These are phyloP conservation scores for Metschnikowia chrysomelidarum DNA, from an alignment of 805 yeast genomes.

Conservation along the genomic window DNA sequence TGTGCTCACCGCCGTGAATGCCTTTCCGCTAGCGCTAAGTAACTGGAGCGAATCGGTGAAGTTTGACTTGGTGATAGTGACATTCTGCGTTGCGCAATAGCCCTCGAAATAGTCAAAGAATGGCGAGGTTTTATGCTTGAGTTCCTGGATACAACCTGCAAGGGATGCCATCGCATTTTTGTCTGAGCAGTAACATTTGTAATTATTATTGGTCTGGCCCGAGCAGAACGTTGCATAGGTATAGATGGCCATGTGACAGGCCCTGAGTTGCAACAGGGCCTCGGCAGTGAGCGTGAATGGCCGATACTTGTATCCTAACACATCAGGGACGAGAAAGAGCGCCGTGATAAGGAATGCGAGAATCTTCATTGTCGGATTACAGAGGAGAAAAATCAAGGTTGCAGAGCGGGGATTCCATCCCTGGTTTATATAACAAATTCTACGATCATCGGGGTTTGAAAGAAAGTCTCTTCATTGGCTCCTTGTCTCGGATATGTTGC, in stretches of 20 bases:
- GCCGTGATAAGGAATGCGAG: slow-evolving; percentile 1
- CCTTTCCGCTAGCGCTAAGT: slow-evolving; percentile 4
- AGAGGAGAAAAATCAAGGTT: not conserved
- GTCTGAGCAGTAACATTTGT: not conserved
- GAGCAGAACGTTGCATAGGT: slow-evolving; percentile 1
- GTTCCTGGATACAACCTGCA: slow-evolving; percentile 1
- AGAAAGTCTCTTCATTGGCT: slow-evolving; percentile 1
- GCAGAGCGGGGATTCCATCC: too few species aligned
- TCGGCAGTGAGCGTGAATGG: not conserved
- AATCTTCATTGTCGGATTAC: slow-evolving; percentile 2
- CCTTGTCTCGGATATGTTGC: not conserved
- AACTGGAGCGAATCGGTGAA: slow-evolving; percentile 1
- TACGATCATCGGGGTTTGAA: too few species aligned
- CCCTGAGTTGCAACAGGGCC: not conserved
- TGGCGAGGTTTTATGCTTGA: not conserved
- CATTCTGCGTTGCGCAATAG: slow-evolving; percentile 4
- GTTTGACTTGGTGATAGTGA: not conserved
- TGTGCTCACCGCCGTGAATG: slow-evolving; percentile 5
- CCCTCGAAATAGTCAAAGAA: not conserved
- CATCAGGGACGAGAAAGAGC: not conserved
- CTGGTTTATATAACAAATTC: too few species aligned
- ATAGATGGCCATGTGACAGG: not conserved
- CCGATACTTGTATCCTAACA: not conserved
- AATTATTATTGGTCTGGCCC: not conserved
- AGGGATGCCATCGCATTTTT: slow-evolving; percentile 1